Evolutionary conservation across 2,329 filamentous ascomycete species (phyloP).

Genomic region (Cladosporium sp.): DNA sequence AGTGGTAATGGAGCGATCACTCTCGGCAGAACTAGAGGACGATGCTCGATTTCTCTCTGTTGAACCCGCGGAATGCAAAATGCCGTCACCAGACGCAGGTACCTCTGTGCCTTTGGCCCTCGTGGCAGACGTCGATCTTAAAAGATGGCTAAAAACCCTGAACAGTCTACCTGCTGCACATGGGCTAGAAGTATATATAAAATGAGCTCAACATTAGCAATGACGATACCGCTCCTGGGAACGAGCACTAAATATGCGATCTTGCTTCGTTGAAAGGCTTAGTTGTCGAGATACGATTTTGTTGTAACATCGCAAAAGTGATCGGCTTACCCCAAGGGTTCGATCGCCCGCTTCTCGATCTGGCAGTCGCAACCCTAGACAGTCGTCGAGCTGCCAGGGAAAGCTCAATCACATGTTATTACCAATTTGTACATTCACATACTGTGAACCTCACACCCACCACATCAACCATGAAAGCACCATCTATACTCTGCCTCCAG

Average conservation of each 20-base stretch:
- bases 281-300: not conserved
- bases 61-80: not conserved
- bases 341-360: not conserved
- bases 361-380: not conserved
- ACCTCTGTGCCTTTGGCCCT: not conserved
- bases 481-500: slow-evolving; percentile 31
- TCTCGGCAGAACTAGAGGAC: not conserved
- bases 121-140: not conserved
- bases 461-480: slow-evolving; percentile 31
- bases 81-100: slow-evolving; percentile 4
- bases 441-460: not conserved
- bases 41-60: not conserved
- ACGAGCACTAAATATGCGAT: not conserved
- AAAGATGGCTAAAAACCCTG: too few species aligned
- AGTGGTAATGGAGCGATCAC: slow-evolving; percentile 9
- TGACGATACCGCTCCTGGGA: accelerated
- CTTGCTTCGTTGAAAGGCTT: not conserved
- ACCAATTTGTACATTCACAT: not conserved
- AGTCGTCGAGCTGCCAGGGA: not conserved
- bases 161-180: not conserved
- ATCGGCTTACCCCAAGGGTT: not conserved
- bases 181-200: not conserved
- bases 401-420: not conserved
- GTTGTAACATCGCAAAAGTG: not conserved
- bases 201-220: not conserved